Percentiles rank a stretch among this genome's conserved stretches.
Conservation (phyloP, 306 rosid species). For the Hippophae gyantsensis region DNA sequence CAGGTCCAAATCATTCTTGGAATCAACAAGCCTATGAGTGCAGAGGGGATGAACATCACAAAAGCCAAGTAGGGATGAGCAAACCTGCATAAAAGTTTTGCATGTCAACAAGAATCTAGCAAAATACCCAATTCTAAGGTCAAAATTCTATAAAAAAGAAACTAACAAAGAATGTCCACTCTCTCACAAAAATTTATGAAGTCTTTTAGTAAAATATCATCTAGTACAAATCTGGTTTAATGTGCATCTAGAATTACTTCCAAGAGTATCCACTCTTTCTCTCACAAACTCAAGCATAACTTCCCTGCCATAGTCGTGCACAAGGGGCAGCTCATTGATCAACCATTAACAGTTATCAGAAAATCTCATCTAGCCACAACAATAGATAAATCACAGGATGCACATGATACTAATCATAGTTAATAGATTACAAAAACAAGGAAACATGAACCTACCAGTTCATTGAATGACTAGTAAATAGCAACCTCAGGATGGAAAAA, state of each 20-base stretch:
- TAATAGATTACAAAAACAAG: not conserved
- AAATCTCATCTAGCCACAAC: constrained; percentile 1
- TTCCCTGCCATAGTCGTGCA: not conserved
- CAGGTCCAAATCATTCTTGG: constrained; percentile 58
- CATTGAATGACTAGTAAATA: constrained; percentile 61
- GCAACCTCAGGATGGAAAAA: constrained; percentile 59
- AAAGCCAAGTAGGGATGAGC: constrained; percentile 88
- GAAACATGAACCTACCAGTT: constrained; percentile 56
- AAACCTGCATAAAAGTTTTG: constrained; percentile 55
- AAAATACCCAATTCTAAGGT: constrained; percentile 11
- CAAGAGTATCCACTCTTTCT: too few species aligned
- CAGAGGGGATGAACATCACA: constrained; percentile 75
- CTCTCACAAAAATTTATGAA: too few species aligned
- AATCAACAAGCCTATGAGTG: constrained; percentile 70
- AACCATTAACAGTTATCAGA: not conserved
- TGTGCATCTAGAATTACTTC: too few species aligned
- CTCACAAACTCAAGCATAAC: too few species aligned
- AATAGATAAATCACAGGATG: not conserved
- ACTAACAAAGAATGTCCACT: not conserved
- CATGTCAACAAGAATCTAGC: constrained; percentile 22
- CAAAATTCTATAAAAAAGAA: constrained; percentile 6
- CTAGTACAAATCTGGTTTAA: too few species aligned
- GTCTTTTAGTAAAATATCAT: too few species aligned
- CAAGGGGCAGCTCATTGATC: constrained; percentile 7
- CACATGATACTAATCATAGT: not conserved